Evolutionary conservation across 306 rosid genomes (phyloP).

Genomic region (Albizia julibrissin): DNA sequence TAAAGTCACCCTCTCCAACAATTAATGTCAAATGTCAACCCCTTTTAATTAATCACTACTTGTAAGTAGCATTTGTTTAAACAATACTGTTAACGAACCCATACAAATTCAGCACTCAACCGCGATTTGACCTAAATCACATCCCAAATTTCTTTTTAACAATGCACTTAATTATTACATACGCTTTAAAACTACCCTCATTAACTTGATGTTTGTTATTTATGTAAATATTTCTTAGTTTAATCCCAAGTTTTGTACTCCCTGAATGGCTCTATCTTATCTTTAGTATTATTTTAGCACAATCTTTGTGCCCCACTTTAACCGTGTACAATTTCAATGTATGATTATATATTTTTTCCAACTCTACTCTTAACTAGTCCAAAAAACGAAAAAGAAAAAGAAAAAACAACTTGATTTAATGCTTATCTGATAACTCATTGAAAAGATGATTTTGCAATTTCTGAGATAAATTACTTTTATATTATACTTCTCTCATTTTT

Average conservation of each 20-base stretch:
- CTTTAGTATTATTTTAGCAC: no score
- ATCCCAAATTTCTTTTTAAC: neutral
- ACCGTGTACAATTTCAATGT: no score
- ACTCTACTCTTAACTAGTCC: no score
- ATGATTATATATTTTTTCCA: no score
- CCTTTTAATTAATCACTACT: constrained; percentile 15
- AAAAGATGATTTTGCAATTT: no score
- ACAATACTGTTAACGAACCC: constrained; percentile 36
- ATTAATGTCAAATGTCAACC: constrained; percentile 29
- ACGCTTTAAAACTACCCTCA: neutral
- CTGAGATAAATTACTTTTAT: no score
- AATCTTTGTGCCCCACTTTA: no score
- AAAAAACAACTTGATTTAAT: neutral
- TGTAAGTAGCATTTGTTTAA: constrained; percentile 3
- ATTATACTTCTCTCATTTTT: no score
- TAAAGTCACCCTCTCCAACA: constrained; percentile 17
- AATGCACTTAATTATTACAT: neutral
- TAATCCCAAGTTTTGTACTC: neutral
- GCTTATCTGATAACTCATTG: neutral
- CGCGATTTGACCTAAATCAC: neutral
- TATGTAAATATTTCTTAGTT: neutral
- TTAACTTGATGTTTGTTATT: neutral
- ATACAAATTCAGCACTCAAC: neutral
- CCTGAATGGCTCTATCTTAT: no score
- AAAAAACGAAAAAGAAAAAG: no score